Conservation (phyloP, 129 eudicot species). For the Lactuca sativa region DNA sequence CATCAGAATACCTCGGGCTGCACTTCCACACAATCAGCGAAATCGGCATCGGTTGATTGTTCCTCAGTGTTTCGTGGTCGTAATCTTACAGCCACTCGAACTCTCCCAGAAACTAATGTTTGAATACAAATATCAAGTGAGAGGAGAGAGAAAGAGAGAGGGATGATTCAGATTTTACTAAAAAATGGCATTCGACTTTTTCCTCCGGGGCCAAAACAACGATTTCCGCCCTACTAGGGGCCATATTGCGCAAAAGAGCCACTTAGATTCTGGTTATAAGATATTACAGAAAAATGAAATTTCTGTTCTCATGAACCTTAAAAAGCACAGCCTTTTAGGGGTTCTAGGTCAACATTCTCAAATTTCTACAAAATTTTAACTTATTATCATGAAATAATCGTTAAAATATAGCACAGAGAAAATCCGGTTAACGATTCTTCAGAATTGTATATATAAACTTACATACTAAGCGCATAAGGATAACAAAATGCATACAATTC, state of each 20-base stretch:
- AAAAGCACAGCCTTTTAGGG: constrained; percentile 17
- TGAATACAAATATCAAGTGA: constrained; percentile 1
- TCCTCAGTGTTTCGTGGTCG: constrained; percentile 91
- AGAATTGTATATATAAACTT: neutral
- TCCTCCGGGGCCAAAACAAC: neutral
- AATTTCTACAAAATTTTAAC: constrained; percentile 20
- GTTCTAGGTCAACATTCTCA: constrained; percentile 34
- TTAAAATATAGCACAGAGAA: neutral
- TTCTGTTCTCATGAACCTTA: constrained; percentile 12
- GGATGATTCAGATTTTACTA: neutral
- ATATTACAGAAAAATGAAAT: neutral
- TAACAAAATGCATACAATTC: neutral
- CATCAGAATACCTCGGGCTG: constrained; percentile 79
- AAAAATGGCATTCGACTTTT: neutral
- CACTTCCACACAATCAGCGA: constrained; percentile 94
- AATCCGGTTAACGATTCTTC: constrained; percentile 3
- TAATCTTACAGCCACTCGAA: constrained; percentile 92
- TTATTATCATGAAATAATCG: constrained; percentile 13
- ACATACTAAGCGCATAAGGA: neutral
- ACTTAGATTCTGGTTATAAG: constrained; percentile 4
- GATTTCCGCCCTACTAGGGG: neutral
- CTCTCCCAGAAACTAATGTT: constrained; percentile 76
- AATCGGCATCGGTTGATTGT: constrained; percentile 88
- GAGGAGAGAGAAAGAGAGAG: neutral
- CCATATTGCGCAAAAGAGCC: neutral